A percentile compares a stretch with the other conserved stretches of the same genome.
These are phyloP conservation scores for Quercus gilva DNA, from an alignment of 306 rosid genomes.

Conservation along the genomic window DNA sequence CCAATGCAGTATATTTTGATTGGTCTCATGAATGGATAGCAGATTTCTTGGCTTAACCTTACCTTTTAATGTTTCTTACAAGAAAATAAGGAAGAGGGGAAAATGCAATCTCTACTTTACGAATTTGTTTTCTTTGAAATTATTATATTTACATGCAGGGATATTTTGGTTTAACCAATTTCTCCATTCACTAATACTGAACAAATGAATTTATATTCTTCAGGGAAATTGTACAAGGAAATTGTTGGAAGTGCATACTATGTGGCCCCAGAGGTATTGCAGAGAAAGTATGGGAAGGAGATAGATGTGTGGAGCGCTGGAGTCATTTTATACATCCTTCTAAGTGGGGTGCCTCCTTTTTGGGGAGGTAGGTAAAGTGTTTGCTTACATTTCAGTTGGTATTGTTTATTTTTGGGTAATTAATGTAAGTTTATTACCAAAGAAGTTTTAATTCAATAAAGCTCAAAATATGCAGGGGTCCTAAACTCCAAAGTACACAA, in stretches of 20 bases:
- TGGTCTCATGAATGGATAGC: background rate
- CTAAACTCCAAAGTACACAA: too few relatives aligned
- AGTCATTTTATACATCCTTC: constrained; percentile 76
- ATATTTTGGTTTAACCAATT: background rate
- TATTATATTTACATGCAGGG: background rate
- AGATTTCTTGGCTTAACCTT: background rate
- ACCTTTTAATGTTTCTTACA: background rate
- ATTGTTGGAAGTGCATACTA: constrained; percentile 90
- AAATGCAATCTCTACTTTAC: background rate
- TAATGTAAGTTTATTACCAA: background rate
- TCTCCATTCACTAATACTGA: background rate
- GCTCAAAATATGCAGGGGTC: too few relatives aligned
- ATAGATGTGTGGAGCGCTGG: constrained; percentile 98
- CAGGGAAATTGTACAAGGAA: constrained; percentile 71
- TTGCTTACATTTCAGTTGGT: background rate
- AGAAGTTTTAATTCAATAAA: background rate
- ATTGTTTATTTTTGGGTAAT: background rate
- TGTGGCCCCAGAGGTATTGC: constrained; percentile 88
- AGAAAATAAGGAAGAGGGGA: background rate
- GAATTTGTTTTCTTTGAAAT: background rate
- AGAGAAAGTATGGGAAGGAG: constrained; percentile 77
- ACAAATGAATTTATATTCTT: background rate
- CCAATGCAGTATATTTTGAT: background rate
- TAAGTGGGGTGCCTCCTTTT: constrained; percentile 90
- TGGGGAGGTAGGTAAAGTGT: constrained; percentile 63